Evolutionary conservation across 2,329 filamentous ascomycete genomes (phyloP).

Genomic region (Colletotrichum cuscutae): DNA sequence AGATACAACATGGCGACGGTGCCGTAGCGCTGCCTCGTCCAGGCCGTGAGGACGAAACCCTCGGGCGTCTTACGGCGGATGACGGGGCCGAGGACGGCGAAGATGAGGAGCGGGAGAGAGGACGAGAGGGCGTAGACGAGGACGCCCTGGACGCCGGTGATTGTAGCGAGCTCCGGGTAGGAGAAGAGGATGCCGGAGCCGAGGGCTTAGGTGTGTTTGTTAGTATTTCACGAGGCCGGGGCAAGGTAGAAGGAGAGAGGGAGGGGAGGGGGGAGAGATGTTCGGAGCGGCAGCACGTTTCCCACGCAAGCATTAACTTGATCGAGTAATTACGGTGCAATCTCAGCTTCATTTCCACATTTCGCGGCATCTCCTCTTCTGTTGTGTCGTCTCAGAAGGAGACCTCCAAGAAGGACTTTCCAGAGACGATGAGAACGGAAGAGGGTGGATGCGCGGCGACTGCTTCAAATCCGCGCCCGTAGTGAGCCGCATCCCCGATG

Average conservation of each 20-base stretch:
- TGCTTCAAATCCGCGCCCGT: conserved; percentile 79
- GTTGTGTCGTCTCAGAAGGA: neutral
- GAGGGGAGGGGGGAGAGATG: conserved; percentile 45
- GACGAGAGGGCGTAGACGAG: conserved; percentile 81
- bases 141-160: conserved; percentile 82
- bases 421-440: neutral
- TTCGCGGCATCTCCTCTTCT: conserved; percentile 50
- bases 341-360: conserved; percentile 81
- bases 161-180: conserved; percentile 83
- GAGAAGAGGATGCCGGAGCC: conserved; percentile 86
- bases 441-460: conserved; percentile 62
- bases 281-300: conserved; percentile 91
- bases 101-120: conserved; percentile 77
- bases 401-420: too few species aligned
- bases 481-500: conserved; percentile 75
- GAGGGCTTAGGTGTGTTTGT: conserved; percentile 69
- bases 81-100: conserved; percentile 79
- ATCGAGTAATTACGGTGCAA: conserved; percentile 95
- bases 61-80: conserved; percentile 84
- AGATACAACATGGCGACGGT: conserved; percentile 75
- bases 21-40: conserved; percentile 84
- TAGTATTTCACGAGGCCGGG: conserved; percentile 46
- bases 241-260: conserved; percentile 38
- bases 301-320: conserved; percentile 99
- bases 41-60: conserved; percentile 86